phyloP scores from a whole-genome alignment of 768 basidiomycete species.

The Mycena galopus region DNA sequence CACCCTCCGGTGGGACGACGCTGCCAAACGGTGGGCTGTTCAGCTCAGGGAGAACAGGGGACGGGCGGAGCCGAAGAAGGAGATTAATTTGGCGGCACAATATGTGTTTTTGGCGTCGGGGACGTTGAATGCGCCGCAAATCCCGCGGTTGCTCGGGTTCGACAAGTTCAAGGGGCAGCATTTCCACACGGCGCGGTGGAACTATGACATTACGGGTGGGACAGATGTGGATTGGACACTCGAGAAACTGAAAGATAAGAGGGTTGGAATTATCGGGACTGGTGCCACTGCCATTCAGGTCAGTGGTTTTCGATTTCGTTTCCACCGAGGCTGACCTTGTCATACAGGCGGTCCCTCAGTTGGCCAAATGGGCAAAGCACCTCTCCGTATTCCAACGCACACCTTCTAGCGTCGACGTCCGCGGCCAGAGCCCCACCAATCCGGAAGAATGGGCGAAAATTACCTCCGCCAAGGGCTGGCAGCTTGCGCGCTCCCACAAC shows the following conservation, averaged over 20 bases:
- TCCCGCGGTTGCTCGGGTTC: slow-evolving; percentile 26
- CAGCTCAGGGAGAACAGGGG: slow-evolving; percentile 13
- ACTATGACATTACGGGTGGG: slow-evolving; percentile 29
- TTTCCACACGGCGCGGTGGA: slow-evolving; percentile 37
- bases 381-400: slow-evolving; percentile 38
- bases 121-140: slow-evolving; percentile 14
- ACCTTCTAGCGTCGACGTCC: slow-evolving; percentile 32
- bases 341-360: slow-evolving; percentile 34
- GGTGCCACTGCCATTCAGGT: slow-evolving; percentile 37
- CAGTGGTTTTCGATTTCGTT: too few relatives aligned
- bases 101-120: slow-evolving; percentile 19
- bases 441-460: slow-evolving; percentile 25
- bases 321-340: too few relatives aligned
- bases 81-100: not conserved
- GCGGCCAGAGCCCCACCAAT: slow-evolving; percentile 31
- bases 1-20: slow-evolving; percentile 13
- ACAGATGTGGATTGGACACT: slow-evolving; percentile 5
- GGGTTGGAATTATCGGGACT: slow-evolving; percentile 34
- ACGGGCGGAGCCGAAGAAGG: not conserved
- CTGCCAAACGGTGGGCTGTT: slow-evolving; percentile 9
- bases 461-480: slow-evolving; percentile 29
- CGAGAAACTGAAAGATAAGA: slow-evolving; percentile 27
- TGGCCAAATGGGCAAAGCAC: slow-evolving; percentile 33
- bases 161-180: slow-evolving; percentile 13
- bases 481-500: slow-evolving; percentile 20